Conservation (phyloP, 2,329 filamentous ascomycete species). For the Sporothrix phasma region DNA sequence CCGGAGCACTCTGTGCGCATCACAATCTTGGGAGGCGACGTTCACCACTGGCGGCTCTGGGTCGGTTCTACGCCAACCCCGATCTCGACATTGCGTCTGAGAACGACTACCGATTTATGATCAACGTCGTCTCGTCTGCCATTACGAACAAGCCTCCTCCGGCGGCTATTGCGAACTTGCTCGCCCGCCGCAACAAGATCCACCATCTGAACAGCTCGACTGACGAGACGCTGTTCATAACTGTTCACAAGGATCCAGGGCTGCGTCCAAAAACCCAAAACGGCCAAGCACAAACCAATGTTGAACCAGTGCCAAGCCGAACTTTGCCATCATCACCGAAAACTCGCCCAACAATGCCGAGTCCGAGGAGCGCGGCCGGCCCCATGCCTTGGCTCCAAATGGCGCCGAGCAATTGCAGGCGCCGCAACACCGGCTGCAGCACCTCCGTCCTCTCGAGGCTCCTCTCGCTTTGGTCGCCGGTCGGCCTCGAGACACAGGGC, state of each 20-base stretch:
- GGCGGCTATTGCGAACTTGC: slow-evolving; percentile 74
- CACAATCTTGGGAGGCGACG: slow-evolving; percentile 88
- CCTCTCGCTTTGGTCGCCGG: slow-evolving; percentile 19
- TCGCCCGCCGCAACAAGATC: slow-evolving; percentile 81
- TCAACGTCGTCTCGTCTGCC: slow-evolving; percentile 84
- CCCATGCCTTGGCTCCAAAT: neutral
- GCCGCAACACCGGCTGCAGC: slow-evolving; percentile 47
- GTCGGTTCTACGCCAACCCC: slow-evolving; percentile 89
- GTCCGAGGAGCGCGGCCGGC: slow-evolving; percentile 4
- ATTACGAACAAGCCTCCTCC: slow-evolving; percentile 94
- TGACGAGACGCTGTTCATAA: slow-evolving; percentile 85
- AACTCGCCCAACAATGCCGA: slow-evolving; percentile 54
- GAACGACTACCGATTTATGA: slow-evolving; percentile 87
- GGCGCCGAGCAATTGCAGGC: neutral
- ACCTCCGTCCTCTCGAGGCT: slow-evolving; percentile 5
- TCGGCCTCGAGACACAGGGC: slow-evolving; percentile 8
- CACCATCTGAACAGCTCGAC: slow-evolving; percentile 62
- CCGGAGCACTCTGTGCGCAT: slow-evolving; percentile 80
- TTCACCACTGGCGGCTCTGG: slow-evolving; percentile 84
- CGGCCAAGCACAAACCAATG: slow-evolving; percentile 63
- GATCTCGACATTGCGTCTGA: slow-evolving; percentile 66
- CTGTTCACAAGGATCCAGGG: slow-evolving; percentile 90
- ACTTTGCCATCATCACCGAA: slow-evolving; percentile 84
- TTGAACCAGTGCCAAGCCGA: slow-evolving; percentile 93
- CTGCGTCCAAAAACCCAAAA: slow-evolving; percentile 60